Conservation (phyloP, 140 eudicot species). For the Oenanthe javanica region DNA sequence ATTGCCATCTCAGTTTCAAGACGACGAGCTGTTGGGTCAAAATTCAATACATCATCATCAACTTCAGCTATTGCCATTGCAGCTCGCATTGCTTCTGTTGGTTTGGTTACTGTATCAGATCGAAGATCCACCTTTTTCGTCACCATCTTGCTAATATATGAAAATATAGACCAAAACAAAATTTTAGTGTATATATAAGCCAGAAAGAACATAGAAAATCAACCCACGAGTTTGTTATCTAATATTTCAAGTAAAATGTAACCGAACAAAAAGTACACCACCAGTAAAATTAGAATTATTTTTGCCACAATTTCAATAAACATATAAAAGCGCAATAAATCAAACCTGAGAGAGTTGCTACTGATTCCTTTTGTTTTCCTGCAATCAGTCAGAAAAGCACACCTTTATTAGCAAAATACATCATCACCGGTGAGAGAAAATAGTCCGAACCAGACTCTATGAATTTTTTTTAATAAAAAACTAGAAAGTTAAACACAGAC, state of each 20-base stretch:
- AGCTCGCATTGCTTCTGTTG: constrained; percentile 78
- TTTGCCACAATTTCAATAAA: neutral
- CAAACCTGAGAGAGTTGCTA: neutral
- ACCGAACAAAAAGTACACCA: neutral
- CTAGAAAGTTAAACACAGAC: neutral
- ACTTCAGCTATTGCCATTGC: constrained; percentile 98
- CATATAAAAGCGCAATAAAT: neutral
- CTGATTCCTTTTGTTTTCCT: neutral
- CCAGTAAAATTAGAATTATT: neutral
- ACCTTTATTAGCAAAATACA: neutral
- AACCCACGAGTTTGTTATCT: neutral
- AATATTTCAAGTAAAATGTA: neutral
- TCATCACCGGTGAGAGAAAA: neutral
- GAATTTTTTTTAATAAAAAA: neutral
- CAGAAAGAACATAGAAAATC: neutral
- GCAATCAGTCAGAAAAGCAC: neutral
- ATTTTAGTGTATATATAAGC: neutral
- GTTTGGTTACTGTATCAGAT: constrained; percentile 93
- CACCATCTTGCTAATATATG: constrained; percentile 50
- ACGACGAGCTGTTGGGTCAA: constrained; percentile 80
- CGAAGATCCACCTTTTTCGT: constrained; percentile 73
- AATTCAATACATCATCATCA: constrained; percentile 72
- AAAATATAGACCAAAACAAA: neutral
- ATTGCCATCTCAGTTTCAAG: constrained; percentile 79
- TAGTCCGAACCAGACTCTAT: neutral